A percentile compares a stretch with the other conserved stretches of the same genome.
These are phyloP conservation scores for Starmerella potacharoeniae DNA, from an alignment of 805 yeast genomes.

Conservation along the genomic window DNA sequence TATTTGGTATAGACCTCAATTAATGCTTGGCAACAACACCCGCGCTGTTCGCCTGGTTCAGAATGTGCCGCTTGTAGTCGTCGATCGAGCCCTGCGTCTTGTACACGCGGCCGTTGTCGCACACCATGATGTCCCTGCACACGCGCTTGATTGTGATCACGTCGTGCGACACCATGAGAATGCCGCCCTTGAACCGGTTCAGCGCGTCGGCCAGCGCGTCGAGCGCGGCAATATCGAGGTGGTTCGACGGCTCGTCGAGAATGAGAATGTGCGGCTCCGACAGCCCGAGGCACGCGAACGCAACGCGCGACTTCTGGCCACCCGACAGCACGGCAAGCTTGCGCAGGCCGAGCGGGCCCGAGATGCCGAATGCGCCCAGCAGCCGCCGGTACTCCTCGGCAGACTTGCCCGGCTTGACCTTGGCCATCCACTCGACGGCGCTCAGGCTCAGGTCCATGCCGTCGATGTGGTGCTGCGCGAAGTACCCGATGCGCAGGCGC, in stretches of 20 bases:
- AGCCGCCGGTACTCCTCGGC: constrained; percentile 97
- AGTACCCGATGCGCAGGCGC: constrained; percentile 84
- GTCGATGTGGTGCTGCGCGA: constrained; percentile 97
- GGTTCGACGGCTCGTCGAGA: constrained; percentile 96
- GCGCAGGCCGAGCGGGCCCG: constrained; percentile 86
- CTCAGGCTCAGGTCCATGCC: constrained; percentile 79
- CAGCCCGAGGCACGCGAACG: constrained; percentile 89
- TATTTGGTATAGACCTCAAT: no score
- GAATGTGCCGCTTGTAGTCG: constrained; percentile 81
- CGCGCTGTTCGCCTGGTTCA: constrained; percentile 60
- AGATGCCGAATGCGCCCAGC: constrained; percentile 92
- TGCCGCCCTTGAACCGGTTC: constrained; percentile 83
- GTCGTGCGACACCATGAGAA: constrained; percentile 96
- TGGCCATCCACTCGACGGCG: constrained; percentile 92
- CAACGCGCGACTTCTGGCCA: constrained; percentile 97
- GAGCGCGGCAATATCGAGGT: constrained; percentile 93
- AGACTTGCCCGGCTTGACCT: constrained; percentile 78
- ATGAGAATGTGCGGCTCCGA: constrained; percentile 82
- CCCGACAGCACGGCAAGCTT: constrained; percentile 85
- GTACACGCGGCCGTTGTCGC: constrained; percentile 71
- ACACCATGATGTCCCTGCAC: constrained; percentile 91
- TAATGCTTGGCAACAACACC: constrained; percentile 90
- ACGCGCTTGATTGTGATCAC: constrained; percentile 80
- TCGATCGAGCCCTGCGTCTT: constrained; percentile 72
- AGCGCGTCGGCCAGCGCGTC: constrained; percentile 91